Base-by-base conservation (phyloP, 768 basidiomycete genomes). In the Pleurotus salmoneostramineus region DNA sequence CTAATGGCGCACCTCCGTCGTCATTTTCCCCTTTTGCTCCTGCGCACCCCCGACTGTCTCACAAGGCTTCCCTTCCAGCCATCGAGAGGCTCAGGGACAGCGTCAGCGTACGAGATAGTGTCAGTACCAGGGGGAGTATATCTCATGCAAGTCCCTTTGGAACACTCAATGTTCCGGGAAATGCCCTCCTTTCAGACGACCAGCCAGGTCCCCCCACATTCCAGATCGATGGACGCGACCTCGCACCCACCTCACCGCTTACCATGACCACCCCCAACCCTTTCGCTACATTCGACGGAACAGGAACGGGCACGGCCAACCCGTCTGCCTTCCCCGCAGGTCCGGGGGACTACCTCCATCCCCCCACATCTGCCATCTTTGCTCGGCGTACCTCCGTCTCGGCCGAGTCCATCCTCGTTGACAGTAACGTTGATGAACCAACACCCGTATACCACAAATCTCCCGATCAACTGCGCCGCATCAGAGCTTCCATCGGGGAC, bases 341-440 rank as follows among this genome's bases (percentile, higher is more conserved):
- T 58, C 75, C 79, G 15, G 82, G 79, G 15, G 87, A 91, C 66
- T 89, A 83, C 64, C 78, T 93, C n/a, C 83, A 86, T 44, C 82
- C 88, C 0, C 87, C 88, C 17, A 82, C 82, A 4, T 81, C 88
- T 70, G 89, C 86, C 65, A 91, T 86, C 68, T 82, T 98, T 68
- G 93, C 93, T 33, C 85, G 97, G 37, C 87, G 97, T 44, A 91
- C 92, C 2, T 98, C 95, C 37, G 94, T 99, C 58, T 94, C 91
- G 56, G 97, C 97, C 4, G 97, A 99, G 71, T 93, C 95, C 3
- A 93, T 98, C 68, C 84, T 84, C n/a, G 83, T 97, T 56, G 83
- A 91, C 69, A 83, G 83, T 66, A 76, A 76, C 59, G 68, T 78
- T 59, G 78, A 86, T 63, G 84, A 88, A 61, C 82, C 84, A 17